These are phyloP conservation scores for Trametes cingulata DNA, from an alignment of 768 basidiomycete species.

Conservation along the genomic window DNA sequence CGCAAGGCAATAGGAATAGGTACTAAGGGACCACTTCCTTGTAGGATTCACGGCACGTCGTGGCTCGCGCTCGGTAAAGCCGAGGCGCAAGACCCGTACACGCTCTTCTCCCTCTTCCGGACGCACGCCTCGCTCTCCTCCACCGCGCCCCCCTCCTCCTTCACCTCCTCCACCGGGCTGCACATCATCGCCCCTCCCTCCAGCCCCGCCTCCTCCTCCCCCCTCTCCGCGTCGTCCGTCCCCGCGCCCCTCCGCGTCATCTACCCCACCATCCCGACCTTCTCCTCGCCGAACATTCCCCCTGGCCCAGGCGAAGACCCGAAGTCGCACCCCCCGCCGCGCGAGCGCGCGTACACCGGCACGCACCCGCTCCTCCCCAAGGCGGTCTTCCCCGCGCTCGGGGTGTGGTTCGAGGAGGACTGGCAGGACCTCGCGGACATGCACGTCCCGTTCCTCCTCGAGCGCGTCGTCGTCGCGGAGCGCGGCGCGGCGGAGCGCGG, in stretches of 20 bases:
- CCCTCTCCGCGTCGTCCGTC: conserved; percentile 9
- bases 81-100: conserved; percentile 56
- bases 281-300: conserved; percentile 45
- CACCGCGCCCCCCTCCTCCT: conserved; percentile 20
- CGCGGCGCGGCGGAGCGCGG: conserved; percentile 57
- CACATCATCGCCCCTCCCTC: conserved; percentile 21
- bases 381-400: conserved; percentile 29
- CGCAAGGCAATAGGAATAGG: conserved; percentile 2
- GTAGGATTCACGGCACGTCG: conserved; percentile 29
- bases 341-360: conserved; percentile 48
- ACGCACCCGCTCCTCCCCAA: conserved; percentile 63
- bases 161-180: conserved; percentile 26
- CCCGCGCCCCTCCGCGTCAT: conserved; percentile 73
- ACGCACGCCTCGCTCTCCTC: conserved; percentile 51
- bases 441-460: conserved; percentile 68
- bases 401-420: conserved; percentile 63
- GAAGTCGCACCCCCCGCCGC: conserved; percentile 28
- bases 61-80: conserved; percentile 53
- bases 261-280: conserved; percentile 67
- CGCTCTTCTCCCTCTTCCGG: conserved; percentile 76
- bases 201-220: conserved; percentile 7
- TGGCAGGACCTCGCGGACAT: conserved; percentile 76
- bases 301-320: conserved; percentile 23
- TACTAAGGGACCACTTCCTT: background rate
- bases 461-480: conserved; percentile 78